phyloP scores from a whole-genome alignment of 2,329 filamentous ascomycete species.

The Stachybotrys echinatus region DNA sequence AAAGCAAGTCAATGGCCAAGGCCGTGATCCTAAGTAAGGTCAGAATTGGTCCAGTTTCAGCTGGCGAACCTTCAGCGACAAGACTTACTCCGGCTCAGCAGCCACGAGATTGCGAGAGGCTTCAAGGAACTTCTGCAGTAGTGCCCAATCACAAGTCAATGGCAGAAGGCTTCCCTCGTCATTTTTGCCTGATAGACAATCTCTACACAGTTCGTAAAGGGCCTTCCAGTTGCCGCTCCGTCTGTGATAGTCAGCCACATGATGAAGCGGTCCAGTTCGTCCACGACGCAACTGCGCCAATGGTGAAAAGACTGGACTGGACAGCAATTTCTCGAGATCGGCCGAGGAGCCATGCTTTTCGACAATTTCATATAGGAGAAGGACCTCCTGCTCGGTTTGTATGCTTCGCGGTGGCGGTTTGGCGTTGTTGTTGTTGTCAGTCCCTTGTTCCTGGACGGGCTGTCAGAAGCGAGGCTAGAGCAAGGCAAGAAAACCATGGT shows the following conservation, averaged over 20 bases:
- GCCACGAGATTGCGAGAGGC: constrained; percentile 19
- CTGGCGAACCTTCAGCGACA: no score
- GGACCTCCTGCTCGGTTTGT: constrained; percentile 43
- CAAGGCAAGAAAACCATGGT: constrained; percentile 1
- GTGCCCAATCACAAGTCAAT: constrained; percentile 38
- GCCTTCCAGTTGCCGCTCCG: constrained; percentile 35
- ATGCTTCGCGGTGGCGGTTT: constrained; percentile 27
- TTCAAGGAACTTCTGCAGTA: constrained; percentile 34
- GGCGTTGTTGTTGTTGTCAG: constrained; percentile 12
- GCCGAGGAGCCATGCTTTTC: constrained; percentile 34
- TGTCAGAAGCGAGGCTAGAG: constrained; percentile 1
- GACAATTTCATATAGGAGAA: constrained; percentile 43
- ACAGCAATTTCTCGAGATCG: constrained; percentile 33
- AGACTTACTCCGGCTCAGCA: not conserved
- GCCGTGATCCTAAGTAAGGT: no score
- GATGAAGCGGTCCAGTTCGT: no score
- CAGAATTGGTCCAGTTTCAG: no score
- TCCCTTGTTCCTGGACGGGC: constrained; percentile 9
- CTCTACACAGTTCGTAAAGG: constrained; percentile 37
- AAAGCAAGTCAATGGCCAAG: no score
- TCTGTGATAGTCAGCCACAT: constrained; percentile 29
- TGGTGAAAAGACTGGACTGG: constrained; percentile 34
- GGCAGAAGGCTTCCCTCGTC: constrained; percentile 31
- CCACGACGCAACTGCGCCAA: constrained; percentile 39
- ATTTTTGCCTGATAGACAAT: constrained; percentile 33